Evolutionary conservation across 257 asterid genomes (phyloP).

Genomic region (Forsythia suspensa): DNA sequence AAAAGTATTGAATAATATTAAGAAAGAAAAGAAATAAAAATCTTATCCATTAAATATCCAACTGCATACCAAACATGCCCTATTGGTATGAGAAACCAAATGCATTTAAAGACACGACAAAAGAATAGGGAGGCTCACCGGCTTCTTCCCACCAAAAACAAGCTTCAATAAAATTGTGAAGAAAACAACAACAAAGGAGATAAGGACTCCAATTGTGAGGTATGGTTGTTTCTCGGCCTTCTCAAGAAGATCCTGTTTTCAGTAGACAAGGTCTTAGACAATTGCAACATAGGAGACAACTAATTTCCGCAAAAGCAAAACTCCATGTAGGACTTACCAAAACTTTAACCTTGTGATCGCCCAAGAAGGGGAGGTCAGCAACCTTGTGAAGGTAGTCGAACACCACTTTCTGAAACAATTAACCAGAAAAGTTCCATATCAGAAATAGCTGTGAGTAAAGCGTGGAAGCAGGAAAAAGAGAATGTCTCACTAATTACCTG

Average conservation of each 20-base stretch:
- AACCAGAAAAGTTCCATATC: not conserved
- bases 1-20: not conserved
- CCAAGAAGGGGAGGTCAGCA: conserved; percentile 84
- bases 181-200: conserved; percentile 50
- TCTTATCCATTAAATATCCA: not conserved
- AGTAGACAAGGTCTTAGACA: conserved; percentile 9
- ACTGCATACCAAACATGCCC: not conserved
- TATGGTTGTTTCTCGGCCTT: conserved; percentile 90
- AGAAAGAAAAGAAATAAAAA: not conserved
- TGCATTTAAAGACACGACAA: not conserved
- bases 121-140: conserved; percentile 37
- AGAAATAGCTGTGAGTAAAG: not conserved
- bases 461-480: not conserved
- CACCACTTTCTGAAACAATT: conserved; percentile 59
- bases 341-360: conserved; percentile 67
- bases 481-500: conserved; percentile 47
- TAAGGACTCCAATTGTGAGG: conserved; percentile 65
- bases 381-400: conserved; percentile 82
- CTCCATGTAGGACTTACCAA: conserved; percentile 45
- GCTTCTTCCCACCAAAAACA: conserved; percentile 85
- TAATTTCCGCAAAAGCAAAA: not conserved
- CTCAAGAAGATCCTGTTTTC: conserved; percentile 65
- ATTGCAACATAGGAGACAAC: not conserved
- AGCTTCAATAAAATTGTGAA: conserved; percentile 64
- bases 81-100: not conserved